phyloP scores from a whole-genome alignment of 495 filamentous ascomycete species.

The Tuber indicum region DNA sequence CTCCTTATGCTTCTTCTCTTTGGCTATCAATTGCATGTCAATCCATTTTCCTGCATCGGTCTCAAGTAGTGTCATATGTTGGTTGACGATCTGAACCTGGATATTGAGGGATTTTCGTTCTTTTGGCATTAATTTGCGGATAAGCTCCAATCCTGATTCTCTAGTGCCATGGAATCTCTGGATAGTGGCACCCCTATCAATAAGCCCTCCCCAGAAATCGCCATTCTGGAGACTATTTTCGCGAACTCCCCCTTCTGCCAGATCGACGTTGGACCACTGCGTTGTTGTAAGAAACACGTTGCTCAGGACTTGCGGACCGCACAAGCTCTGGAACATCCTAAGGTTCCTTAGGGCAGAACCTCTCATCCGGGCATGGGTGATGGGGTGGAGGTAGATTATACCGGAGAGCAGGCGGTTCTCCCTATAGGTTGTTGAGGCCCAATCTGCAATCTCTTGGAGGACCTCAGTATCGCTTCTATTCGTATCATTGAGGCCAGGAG shows the following conservation, averaged over 20 bases:
- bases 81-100: slow-evolving; percentile 44
- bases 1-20: slow-evolving; percentile 16
- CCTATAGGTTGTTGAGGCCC: slow-evolving; percentile 38
- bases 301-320: slow-evolving; percentile 42
- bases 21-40: slow-evolving; percentile 32
- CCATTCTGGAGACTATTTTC: slow-evolving; percentile 42
- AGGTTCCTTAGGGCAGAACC: slow-evolving; percentile 46
- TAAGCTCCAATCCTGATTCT: slow-evolving; percentile 41
- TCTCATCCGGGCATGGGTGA: slow-evolving; percentile 44
- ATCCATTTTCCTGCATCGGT: slow-evolving; percentile 44
- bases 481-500: slow-evolving; percentile 51
- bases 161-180: slow-evolving; percentile 38
- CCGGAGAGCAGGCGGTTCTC: slow-evolving; percentile 37
- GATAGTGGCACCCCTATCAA: slow-evolving; percentile 34
- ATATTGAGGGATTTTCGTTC: slow-evolving; percentile 39
- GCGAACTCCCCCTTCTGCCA: slow-evolving; percentile 20
- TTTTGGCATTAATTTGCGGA: slow-evolving; percentile 19
- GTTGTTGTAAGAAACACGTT: slow-evolving; percentile 48
- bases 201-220: slow-evolving; percentile 46
- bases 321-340: slow-evolving; percentile 46
- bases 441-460: slow-evolving; percentile 43
- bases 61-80: slow-evolving; percentile 40
- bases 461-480: slow-evolving; percentile 44
- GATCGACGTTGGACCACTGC: slow-evolving; percentile 44
- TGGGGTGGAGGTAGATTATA: slow-evolving; percentile 49